Evolutionary conservation across 768 basidiomycete genomes (phyloP).

Genomic region (Cantharellus anzutake): DNA sequence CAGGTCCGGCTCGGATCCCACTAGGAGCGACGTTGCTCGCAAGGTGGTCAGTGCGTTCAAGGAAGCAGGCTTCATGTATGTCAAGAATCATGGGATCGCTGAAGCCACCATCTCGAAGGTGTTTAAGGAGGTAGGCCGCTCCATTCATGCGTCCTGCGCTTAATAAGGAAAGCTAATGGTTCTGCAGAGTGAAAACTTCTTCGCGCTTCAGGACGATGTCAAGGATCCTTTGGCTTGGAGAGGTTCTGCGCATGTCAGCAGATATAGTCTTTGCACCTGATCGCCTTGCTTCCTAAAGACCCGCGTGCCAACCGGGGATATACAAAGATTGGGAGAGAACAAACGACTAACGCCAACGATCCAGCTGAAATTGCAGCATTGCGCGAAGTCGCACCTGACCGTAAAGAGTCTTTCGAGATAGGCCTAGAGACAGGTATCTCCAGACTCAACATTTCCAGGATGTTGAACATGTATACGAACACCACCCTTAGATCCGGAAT

Average conservation of each 20-base stretch:
- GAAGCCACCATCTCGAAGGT: constrained; percentile 33
- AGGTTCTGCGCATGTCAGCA: constrained; percentile 4
- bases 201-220: constrained; percentile 35
- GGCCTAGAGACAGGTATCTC: constrained; percentile 19
- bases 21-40: constrained; percentile 43
- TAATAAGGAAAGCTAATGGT: not conserved
- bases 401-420: constrained; percentile 78
- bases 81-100: constrained; percentile 54
- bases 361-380: constrained; percentile 50
- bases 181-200: constrained; percentile 56
- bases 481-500: constrained; percentile 6
- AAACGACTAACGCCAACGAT: constrained; percentile 57
- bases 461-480: not conserved
- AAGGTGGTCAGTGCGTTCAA: constrained; percentile 63
- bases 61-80: constrained; percentile 51
- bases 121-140: constrained; percentile 38
- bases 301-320: constrained; percentile 76
- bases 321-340: constrained; percentile 62
- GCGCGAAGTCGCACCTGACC: constrained; percentile 59
- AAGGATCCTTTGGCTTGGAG: constrained; percentile 68
- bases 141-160: not conserved
- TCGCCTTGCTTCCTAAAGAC: constrained; percentile 19
- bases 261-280: not conserved
- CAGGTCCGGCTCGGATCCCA: constrained; percentile 26
- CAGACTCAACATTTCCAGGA: not conserved